Conservation (phyloP, 768 basidiomycete genomes). For the Tylopilus sp. region DNA sequence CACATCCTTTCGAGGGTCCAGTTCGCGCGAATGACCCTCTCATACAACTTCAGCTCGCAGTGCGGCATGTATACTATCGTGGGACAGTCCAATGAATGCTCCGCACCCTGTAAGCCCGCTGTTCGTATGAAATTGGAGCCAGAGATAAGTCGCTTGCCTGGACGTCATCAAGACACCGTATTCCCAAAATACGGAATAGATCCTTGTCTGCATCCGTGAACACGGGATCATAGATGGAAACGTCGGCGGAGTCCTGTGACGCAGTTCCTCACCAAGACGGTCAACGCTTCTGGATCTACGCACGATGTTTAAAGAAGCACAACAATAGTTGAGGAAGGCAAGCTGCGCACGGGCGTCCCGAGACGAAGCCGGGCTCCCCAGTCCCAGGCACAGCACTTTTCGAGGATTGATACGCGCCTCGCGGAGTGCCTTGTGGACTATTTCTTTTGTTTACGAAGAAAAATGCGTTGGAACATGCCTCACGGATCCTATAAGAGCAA, state of each 20-base stretch:
- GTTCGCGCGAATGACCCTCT: constrained; percentile 59
- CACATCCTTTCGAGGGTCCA: constrained; percentile 48
- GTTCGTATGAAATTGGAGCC: constrained; percentile 7
- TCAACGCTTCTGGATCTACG: constrained; percentile 32
- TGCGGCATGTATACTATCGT: constrained; percentile 79
- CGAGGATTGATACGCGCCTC: constrained; percentile 20
- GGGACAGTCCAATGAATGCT: constrained; percentile 35
- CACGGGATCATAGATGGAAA: constrained; percentile 70
- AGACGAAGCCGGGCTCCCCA: constrained; percentile 68
- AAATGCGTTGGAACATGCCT: background rate
- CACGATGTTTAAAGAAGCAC: constrained; percentile 56
- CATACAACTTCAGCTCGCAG: constrained; percentile 70
- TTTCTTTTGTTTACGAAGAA: constrained; percentile 28
- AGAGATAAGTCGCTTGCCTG: constrained; percentile 42
- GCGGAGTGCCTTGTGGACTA: constrained; percentile 34
- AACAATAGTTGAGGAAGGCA: constrained; percentile 57
- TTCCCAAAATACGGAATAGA: constrained; percentile 42
- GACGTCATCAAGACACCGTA: constrained; percentile 40
- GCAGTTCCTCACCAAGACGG: constrained; percentile 11
- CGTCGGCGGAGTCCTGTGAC: constrained; percentile 42
- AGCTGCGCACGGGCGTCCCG: constrained; percentile 65
- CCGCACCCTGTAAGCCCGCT: constrained; percentile 29
- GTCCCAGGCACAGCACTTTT: constrained; percentile 62
- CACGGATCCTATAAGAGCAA: constrained; percentile 14
- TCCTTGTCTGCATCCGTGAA: constrained; percentile 58